Evolutionary conservation across 2,329 filamentous ascomycete genomes (phyloP), one percentile per base, ranked within the genome.

Genomic region (Paramyrothecium sp.): DNA sequence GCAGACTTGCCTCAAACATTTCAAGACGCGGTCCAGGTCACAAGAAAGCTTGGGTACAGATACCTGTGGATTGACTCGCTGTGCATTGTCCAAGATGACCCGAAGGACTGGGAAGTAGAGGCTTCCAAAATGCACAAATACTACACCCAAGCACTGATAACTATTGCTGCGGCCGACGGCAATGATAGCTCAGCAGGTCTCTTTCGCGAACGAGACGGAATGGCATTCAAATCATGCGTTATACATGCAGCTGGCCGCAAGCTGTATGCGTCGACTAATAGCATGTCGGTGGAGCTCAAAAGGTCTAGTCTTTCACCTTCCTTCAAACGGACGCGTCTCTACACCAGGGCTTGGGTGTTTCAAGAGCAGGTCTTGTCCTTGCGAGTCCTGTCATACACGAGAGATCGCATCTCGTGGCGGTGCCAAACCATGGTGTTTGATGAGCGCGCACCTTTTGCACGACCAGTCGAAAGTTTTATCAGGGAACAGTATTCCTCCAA

Each of bases 21-120:
- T 44, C 13, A 16, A 5, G 38, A 44, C n/a, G 38, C 38, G 5
- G n/a, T 44, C 38, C 13, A 44, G 4, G 38, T 44, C 38, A 44
- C 38, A 44, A 44, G 38, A 12, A 16, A 44, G 5, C 38, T 44
- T 19, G 13, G 13, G 13, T 17, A 7, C 13, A 16, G n/a, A 19
- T 44, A 44, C 13, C 38, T 44, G 5, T 44, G 38, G 38, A 19
- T 44, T 4, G 54, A 52, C 49, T 41, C 54, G 17, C 33, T 56
- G 21, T 56, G 54, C 38, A 56, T 56, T 52, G 33, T 56, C 12
- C 54, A 56, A 41, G 54, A 56, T 48, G 47, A 51, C 22, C 4
- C 10, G 23, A 13, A n/a, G 20, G 54, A 56, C 17, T 51, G 48
- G 54, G 22, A 38, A 26, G 16, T 3, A 5, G 22, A 56, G n/a